Percentiles rank a stretch among this genome's conserved stretches.
These are phyloP conservation scores for Xylariaceae sp. DNA, from an alignment of 2,329 filamentous ascomycete species.

Conservation along the genomic window DNA sequence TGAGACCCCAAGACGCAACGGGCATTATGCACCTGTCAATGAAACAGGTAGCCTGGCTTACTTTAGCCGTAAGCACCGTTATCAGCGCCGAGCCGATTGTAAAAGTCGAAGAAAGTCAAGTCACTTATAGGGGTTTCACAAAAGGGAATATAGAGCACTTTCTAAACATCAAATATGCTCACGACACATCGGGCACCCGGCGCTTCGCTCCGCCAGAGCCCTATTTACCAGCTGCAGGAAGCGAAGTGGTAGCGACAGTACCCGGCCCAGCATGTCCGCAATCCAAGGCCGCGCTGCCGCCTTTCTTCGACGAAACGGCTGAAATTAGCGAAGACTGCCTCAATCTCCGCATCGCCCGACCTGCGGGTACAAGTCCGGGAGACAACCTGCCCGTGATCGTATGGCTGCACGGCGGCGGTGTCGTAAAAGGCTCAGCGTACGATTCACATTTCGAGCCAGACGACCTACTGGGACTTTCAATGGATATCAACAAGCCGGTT, in stretches of 20 bases:
- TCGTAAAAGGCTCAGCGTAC: slow-evolving; percentile 26
- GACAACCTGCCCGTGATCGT: slow-evolving; percentile 27
- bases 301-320: slow-evolving; percentile 23
- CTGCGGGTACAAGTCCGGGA: slow-evolving; percentile 12
- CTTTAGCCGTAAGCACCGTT: background rate
- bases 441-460: slow-evolving; percentile 25
- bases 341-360: slow-evolving; percentile 25
- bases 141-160: slow-evolving; percentile 23
- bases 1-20: background rate
- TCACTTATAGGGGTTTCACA: slow-evolving; percentile 16
- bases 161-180: slow-evolving; percentile 26
- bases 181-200: slow-evolving; percentile 24
- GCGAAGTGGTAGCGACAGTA: slow-evolving; percentile 20
- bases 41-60: background rate
- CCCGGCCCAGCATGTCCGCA: slow-evolving; percentile 29
- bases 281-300: slow-evolving; percentile 20
- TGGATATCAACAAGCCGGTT: slow-evolving; percentile 20
- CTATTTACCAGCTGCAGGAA: slow-evolving; percentile 21
- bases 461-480: slow-evolving; percentile 18
- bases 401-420: slow-evolving; percentile 23
- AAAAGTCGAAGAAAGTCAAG: background rate
- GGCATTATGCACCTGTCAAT: background rate
- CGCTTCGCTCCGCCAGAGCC: slow-evolving; percentile 27
- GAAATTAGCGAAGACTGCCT: slow-evolving; percentile 28
- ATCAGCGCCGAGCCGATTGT: slow-evolving; percentile 10